Conservation (phyloP, 2,329 filamentous ascomycete species). For the Madurella mycetomatis region DNA sequence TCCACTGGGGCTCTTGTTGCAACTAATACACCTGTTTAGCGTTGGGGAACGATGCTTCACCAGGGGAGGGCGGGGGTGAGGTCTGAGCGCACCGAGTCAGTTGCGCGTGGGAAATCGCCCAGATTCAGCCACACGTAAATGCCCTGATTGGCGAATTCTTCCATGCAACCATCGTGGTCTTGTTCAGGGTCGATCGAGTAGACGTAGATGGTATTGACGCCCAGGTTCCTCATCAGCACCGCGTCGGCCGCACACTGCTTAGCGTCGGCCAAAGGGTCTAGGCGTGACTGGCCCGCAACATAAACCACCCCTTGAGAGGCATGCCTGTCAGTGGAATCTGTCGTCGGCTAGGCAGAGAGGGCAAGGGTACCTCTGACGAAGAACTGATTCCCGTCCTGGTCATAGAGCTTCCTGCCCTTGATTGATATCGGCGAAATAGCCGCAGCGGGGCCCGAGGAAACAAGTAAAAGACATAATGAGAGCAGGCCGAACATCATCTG, state of each 20-base stretch:
- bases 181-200: slow-evolving; percentile 9
- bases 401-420: slow-evolving; percentile 16
- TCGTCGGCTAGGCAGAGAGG: background rate
- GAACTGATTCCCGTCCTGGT: slow-evolving; percentile 14
- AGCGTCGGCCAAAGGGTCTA: slow-evolving; percentile 9
- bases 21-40: background rate
- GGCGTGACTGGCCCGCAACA: background rate
- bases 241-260: slow-evolving; percentile 13
- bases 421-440: slow-evolving; percentile 11
- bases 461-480: slow-evolving; percentile 1
- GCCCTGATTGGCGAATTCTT: slow-evolving; percentile 12
- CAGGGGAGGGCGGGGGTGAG: too few relatives aligned
- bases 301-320: slow-evolving; percentile 8
- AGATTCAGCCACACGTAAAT: slow-evolving; percentile 17
- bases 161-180: slow-evolving; percentile 13
- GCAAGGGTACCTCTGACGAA: slow-evolving; percentile 13
- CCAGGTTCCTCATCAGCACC: slow-evolving; percentile 5
- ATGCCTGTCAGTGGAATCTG: background rate
- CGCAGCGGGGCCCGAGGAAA: background rate
- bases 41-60: background rate
- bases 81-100: background rate
- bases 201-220: slow-evolving; percentile 13
- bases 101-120: slow-evolving; percentile 1
- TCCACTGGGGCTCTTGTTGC: slow-evolving; percentile 4
- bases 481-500: background rate